phyloP scores from a whole-genome alignment of 495 filamentous ascomycete genomes.

The Penicillium simplicissimum region DNA sequence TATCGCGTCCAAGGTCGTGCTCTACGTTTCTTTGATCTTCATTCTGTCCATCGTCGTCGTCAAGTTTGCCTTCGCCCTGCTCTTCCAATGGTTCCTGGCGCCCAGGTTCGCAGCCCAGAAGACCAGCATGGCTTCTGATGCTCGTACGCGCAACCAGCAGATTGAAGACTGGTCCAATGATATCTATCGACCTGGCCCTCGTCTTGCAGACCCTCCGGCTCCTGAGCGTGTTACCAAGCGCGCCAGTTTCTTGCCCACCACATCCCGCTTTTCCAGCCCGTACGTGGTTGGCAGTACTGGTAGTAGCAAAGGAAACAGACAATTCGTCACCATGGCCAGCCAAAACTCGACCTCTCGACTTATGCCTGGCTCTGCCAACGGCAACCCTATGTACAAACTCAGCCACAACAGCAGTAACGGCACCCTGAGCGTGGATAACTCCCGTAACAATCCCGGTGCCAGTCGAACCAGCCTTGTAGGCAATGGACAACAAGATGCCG shows the following conservation, averaged over 20 bases:
- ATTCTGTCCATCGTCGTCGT: constrained; percentile 86
- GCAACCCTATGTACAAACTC: constrained; percentile 65
- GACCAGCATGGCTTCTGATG: constrained; percentile 67
- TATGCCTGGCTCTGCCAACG: constrained; percentile 56
- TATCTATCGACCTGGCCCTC: constrained; percentile 87
- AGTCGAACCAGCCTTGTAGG: constrained; percentile 56
- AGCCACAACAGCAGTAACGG: constrained; percentile 67
- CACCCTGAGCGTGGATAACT: constrained; percentile 48
- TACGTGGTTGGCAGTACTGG: constrained; percentile 68
- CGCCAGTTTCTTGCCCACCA: constrained; percentile 75
- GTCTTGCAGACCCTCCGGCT: constrained; percentile 67
- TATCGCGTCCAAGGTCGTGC: constrained; percentile 95
- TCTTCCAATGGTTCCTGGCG: constrained; percentile 95
- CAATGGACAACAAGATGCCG: constrained; percentile 38
- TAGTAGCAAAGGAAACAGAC: constrained; percentile 48
- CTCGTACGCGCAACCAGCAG: constrained; percentile 80
- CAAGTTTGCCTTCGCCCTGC: constrained; percentile 85
- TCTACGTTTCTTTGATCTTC: constrained; percentile 90
- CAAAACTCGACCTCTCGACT: constrained; percentile 79
- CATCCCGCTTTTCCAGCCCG: constrained; percentile 92
- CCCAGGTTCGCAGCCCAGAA: constrained; percentile 76
- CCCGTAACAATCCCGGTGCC: constrained; percentile 40
- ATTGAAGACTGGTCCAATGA: constrained; percentile 99
- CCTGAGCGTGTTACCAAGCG: constrained; percentile 76
- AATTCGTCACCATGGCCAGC: constrained; percentile 93